phyloP scores from a whole-genome alignment of 2,329 filamentous ascomycete species.

The Dothideomycetidae sp. region DNA sequence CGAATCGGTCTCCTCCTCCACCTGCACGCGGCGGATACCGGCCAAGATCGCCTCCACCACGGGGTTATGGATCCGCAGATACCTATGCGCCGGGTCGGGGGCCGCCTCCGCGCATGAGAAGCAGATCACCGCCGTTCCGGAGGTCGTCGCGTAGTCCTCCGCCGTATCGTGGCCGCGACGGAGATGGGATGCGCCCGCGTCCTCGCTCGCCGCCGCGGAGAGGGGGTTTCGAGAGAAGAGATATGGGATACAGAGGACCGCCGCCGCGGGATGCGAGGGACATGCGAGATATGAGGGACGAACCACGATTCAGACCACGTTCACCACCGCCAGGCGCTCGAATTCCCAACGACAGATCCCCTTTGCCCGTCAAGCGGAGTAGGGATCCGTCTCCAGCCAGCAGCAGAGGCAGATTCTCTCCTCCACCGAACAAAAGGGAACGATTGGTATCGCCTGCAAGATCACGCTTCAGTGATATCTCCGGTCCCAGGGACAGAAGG shows the following conservation, averaged over 20 bases:
- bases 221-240: constrained; percentile 22
- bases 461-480: constrained; percentile 32
- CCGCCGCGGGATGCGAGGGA: constrained; percentile 19
- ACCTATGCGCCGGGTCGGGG: constrained; percentile 17
- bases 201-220: constrained; percentile 21
- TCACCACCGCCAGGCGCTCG: constrained; percentile 25
- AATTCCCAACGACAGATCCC: constrained; percentile 30
- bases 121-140: constrained; percentile 16
- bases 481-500: constrained; percentile 19
- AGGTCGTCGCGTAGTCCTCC: constrained; percentile 21
- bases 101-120: constrained; percentile 17
- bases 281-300: constrained; percentile 20
- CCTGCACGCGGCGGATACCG: constrained; percentile 24
- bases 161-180: constrained; percentile 18
- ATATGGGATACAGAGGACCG: constrained; percentile 24
- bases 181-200: constrained; percentile 20
- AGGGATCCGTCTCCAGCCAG: constrained; percentile 34
- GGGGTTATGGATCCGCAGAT: constrained; percentile 22
- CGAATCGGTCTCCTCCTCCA: constrained; percentile 21
- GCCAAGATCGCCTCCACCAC: constrained; percentile 34
- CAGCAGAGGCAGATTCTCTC: constrained; percentile 32
- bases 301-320: constrained; percentile 17
- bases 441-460: constrained; percentile 27
- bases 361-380: constrained; percentile 28
- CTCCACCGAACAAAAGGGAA: constrained; percentile 27